Evolutionary conservation across 208 protist genomes (phyloP).

Genomic region (Angomonas deanei): DNA sequence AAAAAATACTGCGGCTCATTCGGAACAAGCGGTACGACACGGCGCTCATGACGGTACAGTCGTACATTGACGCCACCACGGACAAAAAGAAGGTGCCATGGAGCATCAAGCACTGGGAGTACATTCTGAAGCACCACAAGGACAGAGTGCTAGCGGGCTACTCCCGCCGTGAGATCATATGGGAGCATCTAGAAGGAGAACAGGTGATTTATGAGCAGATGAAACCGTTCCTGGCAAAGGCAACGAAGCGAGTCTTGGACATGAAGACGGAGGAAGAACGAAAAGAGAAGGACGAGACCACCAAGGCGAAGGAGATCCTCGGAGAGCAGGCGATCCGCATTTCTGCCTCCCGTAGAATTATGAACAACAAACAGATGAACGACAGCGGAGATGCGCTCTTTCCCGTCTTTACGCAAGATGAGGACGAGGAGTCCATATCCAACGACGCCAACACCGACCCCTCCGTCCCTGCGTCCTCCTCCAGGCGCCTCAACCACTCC

Average conservation of each 20-base stretch:
- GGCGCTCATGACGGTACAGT: constrained; percentile 15
- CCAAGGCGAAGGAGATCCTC: constrained; percentile 1
- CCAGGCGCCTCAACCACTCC: not conserved
- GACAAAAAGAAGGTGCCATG: constrained; percentile 19
- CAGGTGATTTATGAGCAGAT: constrained; percentile 11
- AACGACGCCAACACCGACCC: not conserved
- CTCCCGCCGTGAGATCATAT: constrained; percentile 15
- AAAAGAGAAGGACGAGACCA: not conserved
- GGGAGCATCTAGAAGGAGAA: constrained; percentile 39
- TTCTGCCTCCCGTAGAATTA: not conserved
- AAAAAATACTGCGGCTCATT: constrained; percentile 36
- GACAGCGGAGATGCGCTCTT: constrained; percentile 28
- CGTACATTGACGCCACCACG: constrained; percentile 9
- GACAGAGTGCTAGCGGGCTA: constrained; percentile 32
- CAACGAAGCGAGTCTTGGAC: not conserved
- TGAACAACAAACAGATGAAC: not conserved
- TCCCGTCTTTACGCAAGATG: constrained; percentile 21
- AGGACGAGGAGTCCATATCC: constrained; percentile 1
- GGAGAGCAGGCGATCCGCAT: constrained; percentile 14
- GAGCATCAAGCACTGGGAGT: constrained; percentile 19
- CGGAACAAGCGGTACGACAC: constrained; percentile 24
- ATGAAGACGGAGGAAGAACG: not conserved
- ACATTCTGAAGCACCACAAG: constrained; percentile 18
- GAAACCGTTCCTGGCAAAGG: not conserved
- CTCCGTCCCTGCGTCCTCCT: not conserved